Evolutionary conservation across 345 rosid genomes (phyloP), one percentile per base, ranked within the genome.

Genomic region (Kernera saxatilis): DNA sequence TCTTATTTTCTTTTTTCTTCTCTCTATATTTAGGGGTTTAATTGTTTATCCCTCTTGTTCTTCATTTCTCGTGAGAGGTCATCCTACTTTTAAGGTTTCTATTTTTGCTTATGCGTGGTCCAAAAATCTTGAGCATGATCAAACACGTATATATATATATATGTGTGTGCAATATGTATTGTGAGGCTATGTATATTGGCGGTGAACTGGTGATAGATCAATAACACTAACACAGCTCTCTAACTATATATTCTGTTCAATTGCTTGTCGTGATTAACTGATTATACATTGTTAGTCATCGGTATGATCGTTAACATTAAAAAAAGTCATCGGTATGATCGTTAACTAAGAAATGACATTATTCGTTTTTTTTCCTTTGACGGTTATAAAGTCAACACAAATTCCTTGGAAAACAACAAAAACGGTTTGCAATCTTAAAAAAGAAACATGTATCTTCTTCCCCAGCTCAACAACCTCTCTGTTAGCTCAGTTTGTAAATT

Each of bases 71-170:
- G 3, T 11, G 23, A 12, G 73, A 59, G 74, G 74, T 35, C 57
- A 40, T 68, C 74, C 78, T 75, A 41, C 72, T 36, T 66, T 74
- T 66, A 26, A 73, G 77, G 60, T 56, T 54, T 35, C 51, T 19
- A 5, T 71, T 37, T 32, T 14, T 64, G n/a, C 26, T 22, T 41
- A 23, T 63, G 39, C 53, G 64, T 17, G 77, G 77, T 45, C 6
- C 50, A 10, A 23, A 54, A 44, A 53, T 23, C 70, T 32, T 63
- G 33, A 14, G 4, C 32, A 48, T 59, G 7, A n/a, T 37, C 17
- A 39, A 41, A 68, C 50, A 54, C 55, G 3, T 32, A 9, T 64
- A 13, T 19, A 32, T 19, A 0, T 63, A 26, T 43, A 1, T 2
- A 63, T 30, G 15, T n/a, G n/a, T n/a, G n/a, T n/a, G n/a, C n/a